Percentiles rank a stretch among this genome's conserved stretches.
phyloP scores from a whole-genome alignment of 306 rosid genomes.

The Citrullus mucosospermus region DNA sequence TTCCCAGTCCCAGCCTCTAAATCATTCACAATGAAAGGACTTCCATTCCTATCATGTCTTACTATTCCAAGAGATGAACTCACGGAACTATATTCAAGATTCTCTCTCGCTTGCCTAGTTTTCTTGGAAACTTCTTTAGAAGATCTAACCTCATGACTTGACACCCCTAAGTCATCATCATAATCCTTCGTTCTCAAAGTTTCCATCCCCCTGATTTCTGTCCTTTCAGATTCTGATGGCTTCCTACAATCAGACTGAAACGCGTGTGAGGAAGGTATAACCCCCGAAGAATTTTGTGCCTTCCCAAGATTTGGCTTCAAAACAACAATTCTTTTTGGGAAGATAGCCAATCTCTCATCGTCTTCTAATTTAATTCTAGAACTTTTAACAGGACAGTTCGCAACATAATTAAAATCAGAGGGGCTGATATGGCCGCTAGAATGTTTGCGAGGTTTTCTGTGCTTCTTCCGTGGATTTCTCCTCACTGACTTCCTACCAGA shows the following conservation, averaged over 20 bases:
- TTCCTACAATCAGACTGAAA: conserved; percentile 37
- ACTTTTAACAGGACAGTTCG: conserved; percentile 28
- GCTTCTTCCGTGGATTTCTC: conserved; percentile 23
- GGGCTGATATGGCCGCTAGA: conserved; percentile 22
- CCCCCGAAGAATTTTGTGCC: conserved; percentile 30
- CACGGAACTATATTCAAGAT: conserved; percentile 21
- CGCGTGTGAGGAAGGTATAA: conserved; percentile 39
- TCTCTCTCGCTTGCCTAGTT: conserved; percentile 60
- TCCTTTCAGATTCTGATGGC: conserved; percentile 26
- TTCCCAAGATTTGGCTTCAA: conserved; percentile 82
- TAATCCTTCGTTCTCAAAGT: conserved; percentile 20
- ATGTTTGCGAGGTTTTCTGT: conserved; percentile 36
- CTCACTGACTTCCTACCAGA: conserved; percentile 31
- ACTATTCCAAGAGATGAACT: conserved; percentile 34
- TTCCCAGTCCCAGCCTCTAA: conserved; percentile 22
- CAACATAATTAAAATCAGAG: conserved; percentile 30
- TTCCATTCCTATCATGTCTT: conserved; percentile 58
- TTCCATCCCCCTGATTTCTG: conserved; percentile 31
- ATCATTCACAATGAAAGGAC: conserved; percentile 43
- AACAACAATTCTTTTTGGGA: conserved; percentile 76
- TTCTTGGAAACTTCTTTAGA: conserved; percentile 74
- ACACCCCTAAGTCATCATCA: conserved; percentile 23
- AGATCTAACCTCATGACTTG: conserved; percentile 48
- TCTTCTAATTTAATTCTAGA: conserved; percentile 30
- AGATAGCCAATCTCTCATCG: conserved; percentile 25